Evolutionary conservation across 805 yeast genomes (phyloP).

Genomic region (Candida michaelii): DNA sequence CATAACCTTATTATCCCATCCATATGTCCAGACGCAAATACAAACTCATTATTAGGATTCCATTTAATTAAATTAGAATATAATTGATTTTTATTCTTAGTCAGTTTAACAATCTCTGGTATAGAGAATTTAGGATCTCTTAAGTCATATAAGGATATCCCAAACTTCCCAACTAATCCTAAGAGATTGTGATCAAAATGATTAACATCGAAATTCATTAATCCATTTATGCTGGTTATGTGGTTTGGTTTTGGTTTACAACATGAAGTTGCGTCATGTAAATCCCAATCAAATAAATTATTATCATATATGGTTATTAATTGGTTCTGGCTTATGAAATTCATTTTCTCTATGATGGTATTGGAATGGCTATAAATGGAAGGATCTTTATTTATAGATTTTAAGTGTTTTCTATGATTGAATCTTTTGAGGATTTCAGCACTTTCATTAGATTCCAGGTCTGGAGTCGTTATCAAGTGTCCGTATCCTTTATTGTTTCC

Average conservation of each 20-base stretch:
- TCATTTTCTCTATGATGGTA: slow-evolving; percentile 28
- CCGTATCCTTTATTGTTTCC: slow-evolving; percentile 79
- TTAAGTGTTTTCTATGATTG: slow-evolving; percentile 71
- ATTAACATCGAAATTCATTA: slow-evolving; percentile 51
- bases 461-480: slow-evolving; percentile 70
- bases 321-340: slow-evolving; percentile 35
- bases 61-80: slow-evolving; percentile 53
- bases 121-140: slow-evolving; percentile 47
- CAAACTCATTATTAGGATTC: slow-evolving; percentile 60
- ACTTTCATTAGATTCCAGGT: slow-evolving; percentile 33
- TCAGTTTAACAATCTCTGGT: slow-evolving; percentile 22
- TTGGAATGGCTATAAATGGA: slow-evolving; percentile 18
- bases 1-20: slow-evolving; percentile 62
- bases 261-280: slow-evolving; percentile 38
- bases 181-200: slow-evolving; percentile 49
- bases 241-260: slow-evolving; percentile 49
- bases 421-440: slow-evolving; percentile 79
- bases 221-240: slow-evolving; percentile 51
- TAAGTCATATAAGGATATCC: slow-evolving; percentile 72
- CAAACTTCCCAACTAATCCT: slow-evolving; percentile 69
- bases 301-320: slow-evolving; percentile 66
- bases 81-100: slow-evolving; percentile 19
- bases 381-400: slow-evolving; percentile 26
- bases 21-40: slow-evolving; percentile 63
- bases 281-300: slow-evolving; percentile 76